A percentile compares a stretch with the other conserved stretches of the same genome.
These are phyloP conservation scores for Camelina neglecta DNA, from an alignment of 345 rosid species.

Conservation along the genomic window DNA sequence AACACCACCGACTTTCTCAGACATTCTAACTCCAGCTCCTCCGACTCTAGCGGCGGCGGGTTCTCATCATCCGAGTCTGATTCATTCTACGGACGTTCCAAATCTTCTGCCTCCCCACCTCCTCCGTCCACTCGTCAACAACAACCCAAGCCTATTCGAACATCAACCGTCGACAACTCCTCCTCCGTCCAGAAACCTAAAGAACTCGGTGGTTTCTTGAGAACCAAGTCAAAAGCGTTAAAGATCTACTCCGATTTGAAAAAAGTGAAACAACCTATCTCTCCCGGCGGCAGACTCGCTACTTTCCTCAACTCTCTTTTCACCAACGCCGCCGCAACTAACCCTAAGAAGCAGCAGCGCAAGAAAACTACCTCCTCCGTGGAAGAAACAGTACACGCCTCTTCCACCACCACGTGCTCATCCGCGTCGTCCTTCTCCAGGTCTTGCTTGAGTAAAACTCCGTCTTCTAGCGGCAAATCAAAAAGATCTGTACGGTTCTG, in stretches of 20 bases:
- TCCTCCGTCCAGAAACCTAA: slow-evolving; percentile 43
- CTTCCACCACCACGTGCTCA: slow-evolving; percentile 58
- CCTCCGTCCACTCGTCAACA: slow-evolving; percentile 18
- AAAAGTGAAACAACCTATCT: slow-evolving; percentile 85
- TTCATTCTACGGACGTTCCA: slow-evolving; percentile 47
- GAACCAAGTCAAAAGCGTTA: slow-evolving; percentile 77
- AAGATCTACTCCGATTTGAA: slow-evolving; percentile 83
- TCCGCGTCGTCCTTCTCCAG: slow-evolving; percentile 88
- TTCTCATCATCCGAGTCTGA: slow-evolving; percentile 86
- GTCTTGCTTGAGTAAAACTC: slow-evolving; percentile 78
- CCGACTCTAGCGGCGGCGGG: slow-evolving; percentile 74
- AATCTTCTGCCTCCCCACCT: slow-evolving; percentile 23
- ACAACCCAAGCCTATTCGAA: slow-evolving; percentile 61
- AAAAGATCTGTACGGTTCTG: slow-evolving; percentile 78
- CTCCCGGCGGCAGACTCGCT: slow-evolving; percentile 83
- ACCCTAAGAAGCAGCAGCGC: slow-evolving; percentile 47
- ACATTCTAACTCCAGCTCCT: slow-evolving; percentile 73
- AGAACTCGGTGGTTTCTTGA: slow-evolving; percentile 56
- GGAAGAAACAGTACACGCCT: slow-evolving; percentile 16
- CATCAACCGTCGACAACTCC: slow-evolving; percentile 45
- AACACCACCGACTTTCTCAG: slow-evolving; percentile 34
- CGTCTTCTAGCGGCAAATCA: slow-evolving; percentile 49
- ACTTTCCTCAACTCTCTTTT: slow-evolving; percentile 83
- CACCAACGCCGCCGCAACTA: slow-evolving; percentile 49
- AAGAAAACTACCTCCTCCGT: slow-evolving; percentile 6